Evolutionary conservation across 176 grass and related monocot species (phyloP).

Genomic region (Elymus sibiricus): DNA sequence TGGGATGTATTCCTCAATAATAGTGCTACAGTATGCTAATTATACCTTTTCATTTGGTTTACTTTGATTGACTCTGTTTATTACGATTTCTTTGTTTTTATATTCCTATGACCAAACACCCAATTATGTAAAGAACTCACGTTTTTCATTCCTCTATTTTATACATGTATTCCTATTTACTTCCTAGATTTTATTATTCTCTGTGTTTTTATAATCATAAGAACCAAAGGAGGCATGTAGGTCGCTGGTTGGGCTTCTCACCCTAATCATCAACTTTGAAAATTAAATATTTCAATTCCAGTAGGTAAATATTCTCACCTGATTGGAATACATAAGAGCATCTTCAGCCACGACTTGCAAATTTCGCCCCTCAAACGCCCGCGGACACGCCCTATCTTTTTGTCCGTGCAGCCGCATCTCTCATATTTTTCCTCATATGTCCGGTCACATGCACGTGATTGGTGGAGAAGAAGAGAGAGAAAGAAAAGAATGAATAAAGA

Average conservation of each 20-base stretch:
- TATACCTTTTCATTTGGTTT: neutral
- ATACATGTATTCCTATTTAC: neutral
- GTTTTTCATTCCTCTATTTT: neutral
- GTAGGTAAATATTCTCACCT: neutral
- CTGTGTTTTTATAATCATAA: neutral
- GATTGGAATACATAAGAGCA: neutral
- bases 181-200: neutral
- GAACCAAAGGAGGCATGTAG: neutral
- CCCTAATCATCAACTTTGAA: neutral
- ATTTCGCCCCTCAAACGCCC: no score
- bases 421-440: no score
- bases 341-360: no score
- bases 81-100: neutral
- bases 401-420: no score
- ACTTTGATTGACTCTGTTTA: no score
- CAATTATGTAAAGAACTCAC: neutral
- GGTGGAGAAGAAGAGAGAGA: no score
- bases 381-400: no score
- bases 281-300: neutral
- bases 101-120: neutral
- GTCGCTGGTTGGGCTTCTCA: no score
- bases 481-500: no score
- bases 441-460: no score
- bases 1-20: no score
- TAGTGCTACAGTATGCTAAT: neutral